Base-by-base conservation (phyloP, 768 basidiomycete species). In the Termitomyces sp. region DNA sequence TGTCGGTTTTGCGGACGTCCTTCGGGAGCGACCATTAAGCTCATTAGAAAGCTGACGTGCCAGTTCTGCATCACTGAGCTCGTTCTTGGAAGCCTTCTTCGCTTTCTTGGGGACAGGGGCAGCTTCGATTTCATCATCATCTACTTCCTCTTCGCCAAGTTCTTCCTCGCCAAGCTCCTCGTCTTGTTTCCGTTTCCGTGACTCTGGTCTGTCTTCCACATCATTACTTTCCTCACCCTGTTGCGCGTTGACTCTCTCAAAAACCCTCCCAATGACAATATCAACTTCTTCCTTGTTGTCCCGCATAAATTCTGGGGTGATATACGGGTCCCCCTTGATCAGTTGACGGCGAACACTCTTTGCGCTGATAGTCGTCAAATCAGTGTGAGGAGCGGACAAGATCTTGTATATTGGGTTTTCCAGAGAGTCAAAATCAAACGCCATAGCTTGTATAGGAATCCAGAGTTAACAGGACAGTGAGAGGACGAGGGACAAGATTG, bases 261-360 rank as follows among this genome's bases (percentile, higher is more conserved):
- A 93, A 54, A 92, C 83, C 65, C 68, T 76, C 47, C 81, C 72
- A 70, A 96, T 95, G 58, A 91, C 70, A 9, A 72, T 72, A 72
- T 96, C 88, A 59, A 96, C 82, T 25, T 83, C 86, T 17, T 75
- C 72, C 69, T 88, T 91, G 74, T 89, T 75, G 65, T 84, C 81
- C 68, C 86, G 89, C 62, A 96, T 70, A 56, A 82, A 75, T 34
- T 86, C 86, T 31, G 79, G 59, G 8, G 87, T 85, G 57, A 92
- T 69, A 20, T 79, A 73, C 9, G 82, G 72, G 72, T 85, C 80
- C 62, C 76, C 57, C 62, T 83, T 84, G 60, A 77, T 67, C 63
- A 94, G 77, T 70, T 86, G 83, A 69, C 88, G 89, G 65, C 95
- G 86, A 67, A 97, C 93, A 74, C 86, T 87, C 77, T 93, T 96